Percentiles rank a stretch among this genome's conserved stretches.
These are phyloP conservation scores for Globisporangium apiculatum DNA, from an alignment of 352 stramenopile genomes.

Conservation along the genomic window DNA sequence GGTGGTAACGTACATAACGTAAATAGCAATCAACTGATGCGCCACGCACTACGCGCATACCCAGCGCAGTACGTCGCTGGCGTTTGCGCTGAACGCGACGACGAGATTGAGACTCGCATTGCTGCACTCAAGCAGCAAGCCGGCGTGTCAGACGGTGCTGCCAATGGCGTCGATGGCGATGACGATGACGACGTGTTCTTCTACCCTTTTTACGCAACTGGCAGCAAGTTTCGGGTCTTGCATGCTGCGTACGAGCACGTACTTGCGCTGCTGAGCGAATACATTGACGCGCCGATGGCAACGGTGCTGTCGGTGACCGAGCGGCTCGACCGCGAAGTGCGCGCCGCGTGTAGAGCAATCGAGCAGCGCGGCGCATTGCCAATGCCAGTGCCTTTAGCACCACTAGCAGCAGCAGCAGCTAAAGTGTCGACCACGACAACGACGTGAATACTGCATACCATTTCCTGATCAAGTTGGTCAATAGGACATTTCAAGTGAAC, in stretches of 20 bases:
- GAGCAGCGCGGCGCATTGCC: not conserved
- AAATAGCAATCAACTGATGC: not conserved
- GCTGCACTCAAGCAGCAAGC: constrained; percentile 18
- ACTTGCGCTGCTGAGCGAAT: constrained; percentile 52
- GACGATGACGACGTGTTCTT: constrained; percentile 31
- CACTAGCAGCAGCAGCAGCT: not conserved
- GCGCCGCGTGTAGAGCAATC: constrained; percentile 12
- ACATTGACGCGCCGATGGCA: constrained; percentile 50
- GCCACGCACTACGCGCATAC: constrained; percentile 36
- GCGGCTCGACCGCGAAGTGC: constrained; percentile 28
- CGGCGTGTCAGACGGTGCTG: not conserved
- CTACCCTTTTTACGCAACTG: constrained; percentile 34
- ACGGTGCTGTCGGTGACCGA: constrained; percentile 23
- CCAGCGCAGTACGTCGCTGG: constrained; percentile 45
- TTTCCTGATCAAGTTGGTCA: too few species aligned
- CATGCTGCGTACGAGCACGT: constrained; percentile 55
- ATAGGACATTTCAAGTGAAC: too few species aligned
- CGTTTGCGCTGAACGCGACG: constrained; percentile 36
- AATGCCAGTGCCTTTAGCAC: not conserved
- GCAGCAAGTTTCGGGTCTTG: constrained; percentile 14
- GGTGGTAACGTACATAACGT: too few species aligned
- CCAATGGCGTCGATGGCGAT: not conserved
- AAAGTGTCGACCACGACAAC: too few species aligned
- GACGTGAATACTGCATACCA: too few species aligned
- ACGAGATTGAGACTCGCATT: constrained; percentile 48